Evolutionary conservation across 2,329 filamentous ascomycete genomes (phyloP).

Genomic region (Geosmithia morbida): DNA sequence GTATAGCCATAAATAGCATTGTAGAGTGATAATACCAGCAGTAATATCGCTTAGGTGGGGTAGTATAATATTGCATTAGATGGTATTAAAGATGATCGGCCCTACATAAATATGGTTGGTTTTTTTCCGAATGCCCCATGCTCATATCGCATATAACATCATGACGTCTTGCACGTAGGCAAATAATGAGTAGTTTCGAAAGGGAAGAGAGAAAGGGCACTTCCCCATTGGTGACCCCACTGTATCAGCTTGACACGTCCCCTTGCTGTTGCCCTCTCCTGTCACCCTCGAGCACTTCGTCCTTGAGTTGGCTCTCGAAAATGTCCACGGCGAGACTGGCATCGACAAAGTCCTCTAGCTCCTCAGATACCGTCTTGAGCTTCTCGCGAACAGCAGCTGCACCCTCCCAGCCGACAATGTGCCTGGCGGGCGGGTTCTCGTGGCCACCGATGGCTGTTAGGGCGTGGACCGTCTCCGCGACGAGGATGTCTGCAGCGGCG

Average conservation of each 20-base stretch:
- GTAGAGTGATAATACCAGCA: too few relatives aligned
- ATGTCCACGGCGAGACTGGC: slow-evolving; percentile 78
- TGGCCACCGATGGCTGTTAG: slow-evolving; percentile 86
- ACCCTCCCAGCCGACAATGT: slow-evolving; percentile 87
- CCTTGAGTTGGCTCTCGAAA: slow-evolving; percentile 39
- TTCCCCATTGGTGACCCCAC: neutral
- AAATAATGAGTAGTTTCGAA: too few relatives aligned
- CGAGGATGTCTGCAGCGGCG: slow-evolving; percentile 55
- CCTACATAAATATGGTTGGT: too few relatives aligned
- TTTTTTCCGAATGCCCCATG: too few relatives aligned
- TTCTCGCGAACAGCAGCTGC: slow-evolving; percentile 87
- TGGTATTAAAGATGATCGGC: too few relatives aligned
- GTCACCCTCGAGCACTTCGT: slow-evolving; percentile 25
- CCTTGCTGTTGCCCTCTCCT: neutral
- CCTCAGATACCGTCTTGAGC: slow-evolving; percentile 88
- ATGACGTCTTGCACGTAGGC: too few relatives aligned
- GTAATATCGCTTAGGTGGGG: too few relatives aligned
- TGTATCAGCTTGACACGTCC: neutral
- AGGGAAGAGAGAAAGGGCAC: neutral
- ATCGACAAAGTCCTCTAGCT: slow-evolving; percentile 91
- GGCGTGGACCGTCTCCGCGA: slow-evolving; percentile 82
- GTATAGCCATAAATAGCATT: too few relatives aligned
- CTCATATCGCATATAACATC: too few relatives aligned
- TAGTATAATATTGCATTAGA: too few relatives aligned
- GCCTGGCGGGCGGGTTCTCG: slow-evolving; percentile 85